Conservation (phyloP, 257 asterid species). For the Scutellaria barbata region DNA sequence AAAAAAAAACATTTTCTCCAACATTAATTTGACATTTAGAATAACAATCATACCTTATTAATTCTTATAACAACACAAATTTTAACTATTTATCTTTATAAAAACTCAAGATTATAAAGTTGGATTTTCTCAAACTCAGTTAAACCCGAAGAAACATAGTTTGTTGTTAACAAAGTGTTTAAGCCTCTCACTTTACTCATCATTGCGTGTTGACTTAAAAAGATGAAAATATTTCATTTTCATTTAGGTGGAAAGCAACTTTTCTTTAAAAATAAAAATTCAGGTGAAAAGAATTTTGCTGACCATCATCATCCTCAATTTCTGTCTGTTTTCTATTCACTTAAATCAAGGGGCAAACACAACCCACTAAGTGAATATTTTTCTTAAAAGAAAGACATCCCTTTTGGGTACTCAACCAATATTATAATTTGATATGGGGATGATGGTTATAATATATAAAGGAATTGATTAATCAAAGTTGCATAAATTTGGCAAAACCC, state of each 20-base stretch:
- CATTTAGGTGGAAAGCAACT: conserved; percentile 42
- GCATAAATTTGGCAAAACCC: conserved; percentile 58
- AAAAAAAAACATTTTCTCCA: no score
- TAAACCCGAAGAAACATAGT: no score
- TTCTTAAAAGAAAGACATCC: conserved; percentile 1
- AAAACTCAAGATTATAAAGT: no score
- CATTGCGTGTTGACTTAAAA: conserved; percentile 36
- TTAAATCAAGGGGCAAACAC: conserved; percentile 34
- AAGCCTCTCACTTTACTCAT: conserved; percentile 28
- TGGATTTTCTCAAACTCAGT: no score
- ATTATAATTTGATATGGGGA: conserved; percentile 28
- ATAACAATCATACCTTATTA: no score
- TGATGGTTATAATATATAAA: conserved; percentile 28
- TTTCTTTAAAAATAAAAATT: conserved; percentile 1
- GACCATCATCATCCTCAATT: conserved; percentile 20
- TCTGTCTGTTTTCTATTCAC: conserved; percentile 31
- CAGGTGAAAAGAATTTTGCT: conserved; percentile 35
- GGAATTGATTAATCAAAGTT: conserved; percentile 47
- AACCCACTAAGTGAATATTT: conserved; percentile 37
- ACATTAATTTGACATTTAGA: no score
- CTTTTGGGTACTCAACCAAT: conserved; percentile 38
- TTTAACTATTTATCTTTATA: no score
- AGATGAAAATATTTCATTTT: conserved; percentile 32
- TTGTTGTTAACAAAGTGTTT: not conserved
- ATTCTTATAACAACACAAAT: no score